Evolutionary conservation across 169 alveolate species (phyloP).

Genomic region (Eimeria zaria): DNA sequence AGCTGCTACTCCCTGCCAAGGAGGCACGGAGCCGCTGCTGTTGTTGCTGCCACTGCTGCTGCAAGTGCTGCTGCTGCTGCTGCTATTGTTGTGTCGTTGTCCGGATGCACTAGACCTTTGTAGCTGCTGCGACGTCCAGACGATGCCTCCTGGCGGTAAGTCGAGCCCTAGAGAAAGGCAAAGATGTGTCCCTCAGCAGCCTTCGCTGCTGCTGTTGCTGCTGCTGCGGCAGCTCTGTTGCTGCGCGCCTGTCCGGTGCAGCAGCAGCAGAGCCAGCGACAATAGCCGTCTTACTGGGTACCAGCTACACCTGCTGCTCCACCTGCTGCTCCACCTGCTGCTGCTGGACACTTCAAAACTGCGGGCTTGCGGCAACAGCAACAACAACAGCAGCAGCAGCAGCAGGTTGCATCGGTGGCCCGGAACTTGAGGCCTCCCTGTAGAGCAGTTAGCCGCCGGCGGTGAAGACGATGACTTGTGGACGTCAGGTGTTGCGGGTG

Average conservation of each 20-base stretch:
- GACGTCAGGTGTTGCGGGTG: neutral
- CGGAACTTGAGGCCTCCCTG: neutral
- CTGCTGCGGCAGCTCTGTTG: neutral
- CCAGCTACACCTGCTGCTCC: neutral
- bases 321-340: too few relatives aligned
- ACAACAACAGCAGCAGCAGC: neutral
- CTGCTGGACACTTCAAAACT: neutral
- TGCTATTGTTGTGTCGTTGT: neutral
- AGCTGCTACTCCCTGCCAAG: neutral
- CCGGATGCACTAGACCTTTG: neutral
- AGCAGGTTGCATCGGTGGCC: neutral
- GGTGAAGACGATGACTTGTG: neutral
- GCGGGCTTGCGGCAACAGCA: neutral
- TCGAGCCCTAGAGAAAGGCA: neutral
- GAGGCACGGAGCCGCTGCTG: neutral
- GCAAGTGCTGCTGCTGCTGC: neutral
- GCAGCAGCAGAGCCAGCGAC: neutral
- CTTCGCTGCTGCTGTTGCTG: neutral
- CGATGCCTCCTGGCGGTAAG: neutral
- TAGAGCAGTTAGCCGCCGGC: neutral
- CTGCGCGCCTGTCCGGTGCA: slow-evolving; percentile 3
- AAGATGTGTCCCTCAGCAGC: neutral
- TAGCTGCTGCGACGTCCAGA: neutral
- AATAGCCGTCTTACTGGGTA: neutral
- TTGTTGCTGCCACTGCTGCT: slow-evolving; percentile 3